Conservation (phyloP, 768 basidiomycete genomes). For the Podaxis rugospora region DNA sequence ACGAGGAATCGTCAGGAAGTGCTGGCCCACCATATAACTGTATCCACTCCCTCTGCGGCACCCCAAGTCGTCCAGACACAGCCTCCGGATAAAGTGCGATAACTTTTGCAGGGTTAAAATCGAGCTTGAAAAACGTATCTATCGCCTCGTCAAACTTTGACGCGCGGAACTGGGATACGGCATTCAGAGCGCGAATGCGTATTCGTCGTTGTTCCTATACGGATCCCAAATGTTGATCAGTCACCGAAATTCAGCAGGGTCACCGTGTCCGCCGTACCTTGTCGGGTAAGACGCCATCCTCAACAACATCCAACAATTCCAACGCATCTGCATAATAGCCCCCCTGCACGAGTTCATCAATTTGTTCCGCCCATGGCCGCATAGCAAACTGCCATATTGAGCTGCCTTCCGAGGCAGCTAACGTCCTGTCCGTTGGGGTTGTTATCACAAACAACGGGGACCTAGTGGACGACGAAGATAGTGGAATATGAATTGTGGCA, state of each 20-base stretch:
- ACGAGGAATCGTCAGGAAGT: constrained; percentile 15
- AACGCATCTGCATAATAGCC: constrained; percentile 77
- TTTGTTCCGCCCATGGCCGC: constrained; percentile 72
- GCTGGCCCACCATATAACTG: constrained; percentile 76
- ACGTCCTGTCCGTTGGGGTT: constrained; percentile 69
- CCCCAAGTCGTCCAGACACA: constrained; percentile 74
- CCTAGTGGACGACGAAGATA: constrained; percentile 46
- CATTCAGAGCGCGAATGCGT: constrained; percentile 67
- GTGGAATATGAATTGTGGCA: constrained; percentile 61
- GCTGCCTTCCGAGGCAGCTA: constrained; percentile 66
- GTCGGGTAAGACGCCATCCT: constrained; percentile 53
- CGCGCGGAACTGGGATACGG: constrained; percentile 70
- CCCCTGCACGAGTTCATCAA: constrained; percentile 74
- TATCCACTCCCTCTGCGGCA: constrained; percentile 72
- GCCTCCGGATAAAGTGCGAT: constrained; percentile 82
- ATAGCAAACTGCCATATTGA: constrained; percentile 74
- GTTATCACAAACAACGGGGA: constrained; percentile 60
- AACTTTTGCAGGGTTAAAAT: constrained; percentile 92
- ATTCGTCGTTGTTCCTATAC: constrained; percentile 49
- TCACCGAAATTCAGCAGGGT: not conserved
- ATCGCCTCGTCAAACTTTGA: constrained; percentile 75
- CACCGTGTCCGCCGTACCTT: constrained; percentile 38
- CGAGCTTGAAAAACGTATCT: constrained; percentile 81
- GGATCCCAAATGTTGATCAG: not conserved
- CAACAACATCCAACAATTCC: constrained; percentile 69